Evolutionary conservation across 805 yeast genomes (phyloP).

Genomic region (Yarrowia sp.): DNA sequence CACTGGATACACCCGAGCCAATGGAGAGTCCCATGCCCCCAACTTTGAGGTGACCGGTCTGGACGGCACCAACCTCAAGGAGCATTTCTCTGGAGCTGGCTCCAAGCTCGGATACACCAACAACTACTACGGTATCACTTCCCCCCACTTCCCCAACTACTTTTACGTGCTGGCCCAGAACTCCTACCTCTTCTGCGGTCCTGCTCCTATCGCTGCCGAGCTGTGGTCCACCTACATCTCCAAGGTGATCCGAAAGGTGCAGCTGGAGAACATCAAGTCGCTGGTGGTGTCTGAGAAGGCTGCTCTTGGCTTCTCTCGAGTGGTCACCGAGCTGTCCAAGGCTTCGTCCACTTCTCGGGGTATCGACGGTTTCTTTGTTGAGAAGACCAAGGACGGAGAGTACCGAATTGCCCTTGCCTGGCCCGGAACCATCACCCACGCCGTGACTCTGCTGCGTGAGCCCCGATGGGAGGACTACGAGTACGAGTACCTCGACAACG

Average conservation of each 20-base stretch:
- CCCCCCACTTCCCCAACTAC: conserved; percentile 43
- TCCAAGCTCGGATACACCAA: conserved; percentile 38
- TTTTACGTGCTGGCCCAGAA: conserved; percentile 40
- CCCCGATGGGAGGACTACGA: conserved; percentile 42
- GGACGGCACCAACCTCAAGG: conserved; percentile 38
- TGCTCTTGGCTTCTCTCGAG: conserved; percentile 33
- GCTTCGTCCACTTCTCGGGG: conserved; percentile 24
- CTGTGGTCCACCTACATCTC: conserved; percentile 37
- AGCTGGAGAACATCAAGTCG: conserved; percentile 39
- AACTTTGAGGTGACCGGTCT: conserved; percentile 40
- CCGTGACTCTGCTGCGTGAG: conserved; percentile 31
- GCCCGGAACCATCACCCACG: conserved; percentile 42
- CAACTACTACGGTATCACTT: conserved; percentile 41
- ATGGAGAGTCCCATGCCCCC: conserved; percentile 32
- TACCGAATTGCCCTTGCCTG: conserved; percentile 34
- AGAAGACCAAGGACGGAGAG: conserved; percentile 30
- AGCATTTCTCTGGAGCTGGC: conserved; percentile 37
- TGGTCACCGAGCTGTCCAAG: conserved; percentile 28
- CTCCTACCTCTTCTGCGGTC: conserved; percentile 37
- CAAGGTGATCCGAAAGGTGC: conserved; percentile 39
- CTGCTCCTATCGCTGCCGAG: conserved; percentile 39
- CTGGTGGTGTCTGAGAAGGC: conserved; percentile 37
- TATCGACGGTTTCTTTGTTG: conserved; percentile 34
- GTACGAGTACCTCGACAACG: conserved; percentile 40
- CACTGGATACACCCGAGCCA: conserved; percentile 40